Evolutionary conservation across 805 yeast genomes (phyloP).

Genomic region (Yamadazyma nakazawae): DNA sequence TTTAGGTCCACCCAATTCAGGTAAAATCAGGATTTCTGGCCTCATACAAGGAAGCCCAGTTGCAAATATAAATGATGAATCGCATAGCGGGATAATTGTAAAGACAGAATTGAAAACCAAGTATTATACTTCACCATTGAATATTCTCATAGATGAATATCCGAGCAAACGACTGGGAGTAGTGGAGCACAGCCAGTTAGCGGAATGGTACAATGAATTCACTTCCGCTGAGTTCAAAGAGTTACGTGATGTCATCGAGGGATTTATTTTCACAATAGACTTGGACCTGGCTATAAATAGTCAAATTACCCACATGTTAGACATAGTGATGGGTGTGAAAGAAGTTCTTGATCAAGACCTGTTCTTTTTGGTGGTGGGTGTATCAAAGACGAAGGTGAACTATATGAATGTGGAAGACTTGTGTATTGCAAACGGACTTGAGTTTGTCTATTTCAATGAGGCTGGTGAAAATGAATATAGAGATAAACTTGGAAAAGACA

Average conservation of each 20-base stretch:
- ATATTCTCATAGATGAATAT: constrained; percentile 36
- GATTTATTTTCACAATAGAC: constrained; percentile 42
- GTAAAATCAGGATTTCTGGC: constrained; percentile 33
- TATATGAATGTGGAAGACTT: constrained; percentile 36
- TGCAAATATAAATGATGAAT: constrained; percentile 25
- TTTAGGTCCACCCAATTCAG: constrained; percentile 42
- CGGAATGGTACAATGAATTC: constrained; percentile 41
- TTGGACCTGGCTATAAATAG: constrained; percentile 19
- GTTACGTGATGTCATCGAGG: constrained; percentile 45
- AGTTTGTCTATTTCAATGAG: constrained; percentile 34
- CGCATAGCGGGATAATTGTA: constrained; percentile 34
- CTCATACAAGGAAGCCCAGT: constrained; percentile 24
- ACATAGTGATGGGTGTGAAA: constrained; percentile 9
- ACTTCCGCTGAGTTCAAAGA: constrained; percentile 34
- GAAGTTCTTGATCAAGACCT: constrained; percentile 8
- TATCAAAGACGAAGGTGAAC: constrained; percentile 7
- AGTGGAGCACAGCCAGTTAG: constrained; percentile 13
- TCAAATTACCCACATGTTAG: constrained; percentile 20
- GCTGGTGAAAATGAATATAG: constrained; percentile 38
- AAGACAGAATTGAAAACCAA: constrained; percentile 25
- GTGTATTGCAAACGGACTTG: constrained; percentile 38
- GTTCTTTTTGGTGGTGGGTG: constrained; percentile 31
- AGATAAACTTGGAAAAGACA: constrained; percentile 41
- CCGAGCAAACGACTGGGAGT: constrained; percentile 8
- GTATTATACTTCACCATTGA: constrained; percentile 29